These are phyloP conservation scores for Isochrysis galbana DNA, from an alignment of 78 protist species.

Conservation along the genomic window DNA sequence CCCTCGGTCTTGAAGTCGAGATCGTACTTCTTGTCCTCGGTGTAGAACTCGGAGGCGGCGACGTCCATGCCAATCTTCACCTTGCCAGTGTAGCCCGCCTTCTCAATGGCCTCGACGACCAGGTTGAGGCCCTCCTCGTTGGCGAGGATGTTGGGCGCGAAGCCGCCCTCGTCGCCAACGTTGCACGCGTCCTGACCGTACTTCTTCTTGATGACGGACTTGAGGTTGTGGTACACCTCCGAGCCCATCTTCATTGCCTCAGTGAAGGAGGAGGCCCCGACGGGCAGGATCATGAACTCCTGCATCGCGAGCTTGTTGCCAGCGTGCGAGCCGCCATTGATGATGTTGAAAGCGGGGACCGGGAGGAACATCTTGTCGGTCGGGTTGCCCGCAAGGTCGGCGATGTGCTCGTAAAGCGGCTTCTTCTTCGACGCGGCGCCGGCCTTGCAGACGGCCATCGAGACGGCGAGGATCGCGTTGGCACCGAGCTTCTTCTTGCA, in stretches of 20 bases:
- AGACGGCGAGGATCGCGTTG: slow-evolving; percentile 97
- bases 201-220: slow-evolving; percentile 76
- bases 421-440: slow-evolving; percentile 85
- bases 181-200: slow-evolving; percentile 86
- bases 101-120: slow-evolving; percentile 88
- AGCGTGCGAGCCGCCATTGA: slow-evolving; percentile 99
- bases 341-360: slow-evolving; percentile 96
- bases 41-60: slow-evolving; percentile 97
- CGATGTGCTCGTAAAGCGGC: slow-evolving; percentile 93
- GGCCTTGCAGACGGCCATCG: slow-evolving; percentile 96
- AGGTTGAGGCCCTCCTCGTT: slow-evolving; percentile 92
- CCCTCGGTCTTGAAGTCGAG: slow-evolving; percentile 91
- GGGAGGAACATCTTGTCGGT: slow-evolving; percentile 76
- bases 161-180: slow-evolving; percentile 99
- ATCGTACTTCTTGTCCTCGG: slow-evolving; percentile 84
- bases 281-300: slow-evolving; percentile 95
- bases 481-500: slow-evolving; percentile 95
- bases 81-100: slow-evolving; percentile 85
- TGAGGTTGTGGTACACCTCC: slow-evolving; percentile 95
- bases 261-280: slow-evolving; percentile 85
- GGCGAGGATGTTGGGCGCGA: slow-evolving; percentile 81
- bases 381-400: slow-evolving; percentile 78
- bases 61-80: slow-evolving; percentile 89
- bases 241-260: slow-evolving; percentile 86
- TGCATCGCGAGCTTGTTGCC: slow-evolving; percentile 95